Base-by-base conservation (phyloP, 2,329 filamentous ascomycete genomes). In the Fusarium veterinarium region DNA sequence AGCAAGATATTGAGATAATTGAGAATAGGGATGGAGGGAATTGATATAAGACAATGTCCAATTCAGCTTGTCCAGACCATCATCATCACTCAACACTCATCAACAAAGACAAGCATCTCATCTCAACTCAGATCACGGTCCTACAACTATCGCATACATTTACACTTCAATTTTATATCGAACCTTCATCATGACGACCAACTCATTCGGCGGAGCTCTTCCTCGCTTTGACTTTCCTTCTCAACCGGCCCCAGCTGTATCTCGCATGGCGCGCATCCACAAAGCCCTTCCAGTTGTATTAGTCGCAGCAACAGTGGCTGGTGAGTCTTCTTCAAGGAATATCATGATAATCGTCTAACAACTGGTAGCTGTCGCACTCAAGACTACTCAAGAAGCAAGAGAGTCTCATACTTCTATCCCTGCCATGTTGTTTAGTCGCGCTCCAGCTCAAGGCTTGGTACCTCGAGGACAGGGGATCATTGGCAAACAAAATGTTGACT, bases 161-260 rank as follows among this genome's bases (percentile, higher is more conserved):
- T 44, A 12, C 17, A 41, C 11, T 8, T 31, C 65, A 60, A 6
- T 46, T n/a, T n/a, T 40, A 23, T 14, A 40, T 16, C 49, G 40
- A 49, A 38, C 3, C 44, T 51, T 30, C 51, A 64, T 23, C 58
- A 74, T 74, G 72, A 74, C 72, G 4, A 74, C 72, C 58, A 74
- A 74, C 60, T 74, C 72, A 20, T 74, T 74, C 46, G 72, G 72
- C 49, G 68, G 71, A 60, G 67, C 72, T 55, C 72, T 74, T 30
- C 72, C 72, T 64, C 72, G 60, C 45, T 74, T 74, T 25, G 72
- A 74, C n/a, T 74, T 74, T 19, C 72, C 71, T 1, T 19, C 67
- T 3, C 66, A 58, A 31, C 64, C 69, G 37, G 57, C 37, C 28
- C 58, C 66, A 23, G 53, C 66, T 40, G 33, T 71, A 30, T 64